These are phyloP conservation scores for Gastroboletus turbinatus DNA, from an alignment of 1,284 basidiomycete genomes.

Conservation along the genomic window DNA sequence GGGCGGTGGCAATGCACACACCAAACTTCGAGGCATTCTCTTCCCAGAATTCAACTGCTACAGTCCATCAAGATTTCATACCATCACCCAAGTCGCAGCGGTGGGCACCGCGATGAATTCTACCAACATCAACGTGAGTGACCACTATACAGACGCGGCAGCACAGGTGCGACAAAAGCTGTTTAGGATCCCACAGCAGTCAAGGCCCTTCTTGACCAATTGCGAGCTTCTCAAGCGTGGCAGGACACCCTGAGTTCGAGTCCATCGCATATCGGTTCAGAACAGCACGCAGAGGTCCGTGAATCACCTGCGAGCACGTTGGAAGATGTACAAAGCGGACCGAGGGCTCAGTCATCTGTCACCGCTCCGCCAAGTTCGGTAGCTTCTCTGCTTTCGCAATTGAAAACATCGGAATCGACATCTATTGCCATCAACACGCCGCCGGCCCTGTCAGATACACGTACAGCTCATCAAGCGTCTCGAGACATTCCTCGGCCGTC, in stretches of 20 bases:
- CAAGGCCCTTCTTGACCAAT: conserved; percentile 62
- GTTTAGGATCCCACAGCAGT: conserved; percentile 55
- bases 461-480: conserved; percentile 8
- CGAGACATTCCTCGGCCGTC: conserved; percentile 8
- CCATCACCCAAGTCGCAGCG: background rate
- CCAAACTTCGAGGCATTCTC: background rate
- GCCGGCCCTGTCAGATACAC: conserved; percentile 4
- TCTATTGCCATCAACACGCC: conserved; percentile 16
- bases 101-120: conserved; percentile 31
- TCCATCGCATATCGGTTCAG: conserved; percentile 3
- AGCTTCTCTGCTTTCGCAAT: conserved; percentile 65
- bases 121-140: conserved; percentile 48
- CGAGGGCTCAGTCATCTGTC: conserved; percentile 3
- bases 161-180: background rate
- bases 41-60: background rate
- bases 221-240: conserved; percentile 66
- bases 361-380: conserved; percentile 40
- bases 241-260: conserved; percentile 43
- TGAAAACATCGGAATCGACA: conserved; percentile 39
- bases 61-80: background rate
- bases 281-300: conserved; percentile 1
- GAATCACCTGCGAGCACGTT: conserved; percentile 3
- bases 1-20: background rate
- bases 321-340: conserved; percentile 10
- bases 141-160: no score